Base-by-base conservation (phyloP, 345 rosid species). In the Carallia brachiata region DNA sequence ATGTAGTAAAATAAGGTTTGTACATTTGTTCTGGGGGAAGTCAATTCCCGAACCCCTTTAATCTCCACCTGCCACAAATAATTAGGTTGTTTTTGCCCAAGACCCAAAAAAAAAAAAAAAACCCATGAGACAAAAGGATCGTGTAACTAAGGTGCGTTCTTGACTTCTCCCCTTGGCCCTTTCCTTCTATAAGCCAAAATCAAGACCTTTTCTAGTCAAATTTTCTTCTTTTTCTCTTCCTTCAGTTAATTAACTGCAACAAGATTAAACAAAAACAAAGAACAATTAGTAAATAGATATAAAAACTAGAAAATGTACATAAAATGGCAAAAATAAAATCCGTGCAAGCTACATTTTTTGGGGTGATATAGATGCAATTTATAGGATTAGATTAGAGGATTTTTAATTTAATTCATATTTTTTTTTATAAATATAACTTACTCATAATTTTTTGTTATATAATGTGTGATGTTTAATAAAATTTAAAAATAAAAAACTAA, bases 1-100 rank as follows among this genome's bases (percentile, higher is more conserved):
- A 56, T 64, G 55, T 36, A 64, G 27, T 64, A 54, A 4, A 54
- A 64, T 64, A 52, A 27, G 18, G 19, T 2, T 8, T 65, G 4
- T 52, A 65, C 36, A 32, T 19, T 53, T 2, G n/a, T 0, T 61
- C 10, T 50, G 36, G 67, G 72, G 81, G 81, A 86, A 90, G 96
- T 87, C 94, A 92, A 88, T 85, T 18, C 89, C 97, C 85, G 90
- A 90, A 90, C 97, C 97, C 72, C 81, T 68, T 4, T 44, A 44
- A 13, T 2, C 50, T 16, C 50, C 50, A 44, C 16, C 4, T 16
- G 17, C 50, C 0, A 12, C 1, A 13, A 13, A 12, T 64, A 50
- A 30, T 47, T 54, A n/a, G 39, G 65, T 28, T 52, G 5, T 34
- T n/a, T 19, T 7, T 18, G 23, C 23, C 13, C 17, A 36, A 40